These are phyloP conservation scores for Solanum hybrid DNA, from an alignment of 305 asterid species.

Conservation along the genomic window DNA sequence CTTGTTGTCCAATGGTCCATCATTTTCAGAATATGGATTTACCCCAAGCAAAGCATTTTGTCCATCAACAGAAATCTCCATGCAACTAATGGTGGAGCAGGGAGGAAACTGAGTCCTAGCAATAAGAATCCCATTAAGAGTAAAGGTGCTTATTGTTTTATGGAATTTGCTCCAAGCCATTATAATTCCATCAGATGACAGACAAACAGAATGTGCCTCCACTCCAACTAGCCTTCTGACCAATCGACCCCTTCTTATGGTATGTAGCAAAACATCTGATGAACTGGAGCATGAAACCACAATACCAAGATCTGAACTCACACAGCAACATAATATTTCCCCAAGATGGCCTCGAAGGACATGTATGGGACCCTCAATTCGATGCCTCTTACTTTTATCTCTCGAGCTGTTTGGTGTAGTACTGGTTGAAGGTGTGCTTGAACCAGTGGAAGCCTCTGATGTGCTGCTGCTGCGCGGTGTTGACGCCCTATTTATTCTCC, in stretches of 20 bases:
- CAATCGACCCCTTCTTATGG: constrained; percentile 77
- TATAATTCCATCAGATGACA: constrained; percentile 75
- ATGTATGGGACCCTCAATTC: constrained; percentile 90
- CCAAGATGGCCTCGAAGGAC: constrained; percentile 89
- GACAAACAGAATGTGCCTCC: constrained; percentile 70
- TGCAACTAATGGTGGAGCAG: constrained; percentile 59
- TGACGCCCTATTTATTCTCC: constrained; percentile 73
- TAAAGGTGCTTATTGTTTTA: constrained; percentile 49
- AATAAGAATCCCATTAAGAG: constrained; percentile 70
- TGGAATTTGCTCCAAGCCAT: constrained; percentile 62
- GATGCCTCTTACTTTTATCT: constrained; percentile 41
- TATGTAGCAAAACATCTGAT: constrained; percentile 77
- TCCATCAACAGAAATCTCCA: constrained; percentile 87
- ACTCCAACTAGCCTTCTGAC: constrained; percentile 65
- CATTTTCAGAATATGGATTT: constrained; percentile 53
- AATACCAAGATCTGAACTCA: constrained; percentile 90
- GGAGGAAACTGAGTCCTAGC: constrained; percentile 54
- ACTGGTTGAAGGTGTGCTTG: constrained; percentile 49
- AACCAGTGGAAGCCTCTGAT: constrained; percentile 46
- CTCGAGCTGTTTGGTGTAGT: constrained; percentile 27
- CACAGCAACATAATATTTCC: constrained; percentile 74
- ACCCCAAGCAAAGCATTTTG: constrained; percentile 69
- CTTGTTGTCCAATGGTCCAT: constrained; percentile 26
- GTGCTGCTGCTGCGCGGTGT: constrained; percentile 36
- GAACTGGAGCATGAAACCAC: constrained; percentile 80